Percentiles rank a stretch among this genome's conserved stretches.
These are phyloP conservation scores for Ceratonia siliqua DNA, from an alignment of 306 rosid genomes.

Conservation along the genomic window DNA sequence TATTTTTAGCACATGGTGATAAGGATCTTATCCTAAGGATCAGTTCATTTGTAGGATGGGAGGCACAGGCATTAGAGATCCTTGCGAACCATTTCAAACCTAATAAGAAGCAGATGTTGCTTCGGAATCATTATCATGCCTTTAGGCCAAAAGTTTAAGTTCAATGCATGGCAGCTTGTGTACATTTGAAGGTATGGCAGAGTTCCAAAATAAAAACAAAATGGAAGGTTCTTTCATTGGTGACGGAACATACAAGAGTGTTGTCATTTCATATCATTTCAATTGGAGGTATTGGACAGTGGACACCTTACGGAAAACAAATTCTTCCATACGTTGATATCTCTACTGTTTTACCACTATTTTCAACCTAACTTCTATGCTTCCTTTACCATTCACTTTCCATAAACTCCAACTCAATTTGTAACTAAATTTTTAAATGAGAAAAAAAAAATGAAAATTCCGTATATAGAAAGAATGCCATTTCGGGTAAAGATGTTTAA, in stretches of 20 bases:
- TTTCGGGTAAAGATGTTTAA: background rate
- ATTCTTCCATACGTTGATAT: constrained; percentile 18
- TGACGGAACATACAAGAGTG: background rate
- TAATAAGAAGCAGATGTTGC: background rate
- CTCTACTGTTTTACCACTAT: background rate
- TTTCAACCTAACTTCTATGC: too few relatives aligned
- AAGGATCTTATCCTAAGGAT: constrained; percentile 44
- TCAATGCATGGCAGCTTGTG: constrained; percentile 25
- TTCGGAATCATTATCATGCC: background rate
- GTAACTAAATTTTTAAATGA: background rate
- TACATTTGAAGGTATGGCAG: constrained; percentile 23
- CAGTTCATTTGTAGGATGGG: constrained; percentile 19
- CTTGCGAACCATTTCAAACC: constrained; percentile 13
- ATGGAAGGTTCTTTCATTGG: constrained; percentile 22
- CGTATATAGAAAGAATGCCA: background rate
- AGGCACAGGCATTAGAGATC: background rate
- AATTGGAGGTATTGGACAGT: constrained; percentile 22
- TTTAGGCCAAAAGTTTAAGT: background rate
- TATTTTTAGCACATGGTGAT: constrained; percentile 30
- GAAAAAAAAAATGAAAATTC: background rate
- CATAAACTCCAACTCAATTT: background rate
- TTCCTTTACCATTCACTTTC: background rate
- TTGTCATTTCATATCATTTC: constrained; percentile 16
- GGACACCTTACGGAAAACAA: constrained; percentile 32
- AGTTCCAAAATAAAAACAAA: constrained; percentile 29